Evolutionary conservation across 2,329 filamentous ascomycete genomes (phyloP).

Genomic region (Chrysosphaeria jannelii): DNA sequence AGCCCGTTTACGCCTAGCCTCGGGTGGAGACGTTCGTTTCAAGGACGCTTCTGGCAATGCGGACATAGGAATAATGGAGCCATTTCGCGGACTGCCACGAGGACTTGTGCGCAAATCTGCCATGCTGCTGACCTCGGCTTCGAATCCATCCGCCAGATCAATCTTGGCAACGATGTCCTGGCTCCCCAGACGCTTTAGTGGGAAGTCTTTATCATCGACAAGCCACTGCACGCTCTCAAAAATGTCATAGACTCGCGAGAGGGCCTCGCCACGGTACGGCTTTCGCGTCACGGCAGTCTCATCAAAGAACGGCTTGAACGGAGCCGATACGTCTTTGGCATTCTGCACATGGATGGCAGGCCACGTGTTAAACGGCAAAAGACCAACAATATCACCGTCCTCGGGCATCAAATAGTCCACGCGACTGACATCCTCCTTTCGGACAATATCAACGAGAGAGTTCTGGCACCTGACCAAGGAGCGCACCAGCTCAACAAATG

Average conservation of each 20-base stretch:
- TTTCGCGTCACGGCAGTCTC: constrained; percentile 3
- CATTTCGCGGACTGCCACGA: too few species aligned
- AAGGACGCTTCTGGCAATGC: too few species aligned
- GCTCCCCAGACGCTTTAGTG: too few species aligned
- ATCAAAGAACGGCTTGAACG: constrained; percentile 4
- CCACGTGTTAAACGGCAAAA: constrained; percentile 11
- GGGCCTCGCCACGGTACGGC: constrained; percentile 2
- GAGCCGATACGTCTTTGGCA: neutral
- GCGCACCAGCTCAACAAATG: constrained; percentile 16
- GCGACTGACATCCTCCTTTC: constrained; percentile 11
- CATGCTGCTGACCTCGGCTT: too few species aligned
- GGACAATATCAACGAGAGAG: constrained; percentile 16
- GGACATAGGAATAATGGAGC: neutral
- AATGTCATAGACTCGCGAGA: constrained; percentile 5
- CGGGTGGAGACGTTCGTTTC: too few species aligned
- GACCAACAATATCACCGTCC: constrained; percentile 16
- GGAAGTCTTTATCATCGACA: constrained; percentile 3
- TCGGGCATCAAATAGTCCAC: constrained; percentile 19
- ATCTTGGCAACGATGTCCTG: too few species aligned
- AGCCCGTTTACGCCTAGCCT: neutral
- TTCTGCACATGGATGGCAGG: constrained; percentile 2
- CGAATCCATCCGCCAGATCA: too few species aligned
- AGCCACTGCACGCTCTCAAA: constrained; percentile 5
- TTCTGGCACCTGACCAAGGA: constrained; percentile 16
- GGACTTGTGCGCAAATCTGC: too few species aligned